Percentiles rank a stretch among this genome's conserved stretches.
Conservation (phyloP, 192 early-diverging fungal species). For the Neocallimastix lanati region DNA sequence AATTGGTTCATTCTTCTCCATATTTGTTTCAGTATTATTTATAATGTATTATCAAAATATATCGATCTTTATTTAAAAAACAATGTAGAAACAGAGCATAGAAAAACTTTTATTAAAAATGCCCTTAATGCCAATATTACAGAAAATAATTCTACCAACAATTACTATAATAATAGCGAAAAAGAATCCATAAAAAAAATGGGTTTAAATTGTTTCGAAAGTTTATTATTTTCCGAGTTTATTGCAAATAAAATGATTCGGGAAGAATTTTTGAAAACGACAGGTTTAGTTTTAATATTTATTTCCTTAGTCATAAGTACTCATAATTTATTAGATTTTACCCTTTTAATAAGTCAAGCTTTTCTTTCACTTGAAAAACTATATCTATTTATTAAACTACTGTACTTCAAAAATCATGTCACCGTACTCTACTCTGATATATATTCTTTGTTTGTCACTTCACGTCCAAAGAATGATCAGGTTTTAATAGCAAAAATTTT, state of each 20-base stretch:
- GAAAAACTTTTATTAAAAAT: neutral
- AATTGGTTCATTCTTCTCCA: too few species aligned
- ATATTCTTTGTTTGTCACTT: too few species aligned
- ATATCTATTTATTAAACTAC: too few species aligned
- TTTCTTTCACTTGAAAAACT: too few species aligned
- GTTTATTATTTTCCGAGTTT: neutral
- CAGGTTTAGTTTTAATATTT: too few species aligned
- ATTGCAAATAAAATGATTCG: neutral
- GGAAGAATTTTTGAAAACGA: neutral
- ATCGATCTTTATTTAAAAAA: neutral
- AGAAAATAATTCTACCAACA: neutral
- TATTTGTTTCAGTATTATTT: neutral
- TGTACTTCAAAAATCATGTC: too few species aligned
- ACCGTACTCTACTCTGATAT: too few species aligned
- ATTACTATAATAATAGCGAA: neutral
- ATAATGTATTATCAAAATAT: neutral
- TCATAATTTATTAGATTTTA: too few species aligned
- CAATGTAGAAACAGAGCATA: neutral
- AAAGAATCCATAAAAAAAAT: neutral
- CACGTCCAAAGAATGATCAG: too few species aligned
- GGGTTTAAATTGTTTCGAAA: neutral
- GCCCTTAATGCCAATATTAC: neutral
- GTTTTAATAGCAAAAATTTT: too few species aligned
- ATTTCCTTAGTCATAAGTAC: too few species aligned
- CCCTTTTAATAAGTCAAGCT: too few species aligned